These are phyloP conservation scores for Citrus hindsii DNA, from an alignment of 345 rosid genomes.

Conservation along the genomic window DNA sequence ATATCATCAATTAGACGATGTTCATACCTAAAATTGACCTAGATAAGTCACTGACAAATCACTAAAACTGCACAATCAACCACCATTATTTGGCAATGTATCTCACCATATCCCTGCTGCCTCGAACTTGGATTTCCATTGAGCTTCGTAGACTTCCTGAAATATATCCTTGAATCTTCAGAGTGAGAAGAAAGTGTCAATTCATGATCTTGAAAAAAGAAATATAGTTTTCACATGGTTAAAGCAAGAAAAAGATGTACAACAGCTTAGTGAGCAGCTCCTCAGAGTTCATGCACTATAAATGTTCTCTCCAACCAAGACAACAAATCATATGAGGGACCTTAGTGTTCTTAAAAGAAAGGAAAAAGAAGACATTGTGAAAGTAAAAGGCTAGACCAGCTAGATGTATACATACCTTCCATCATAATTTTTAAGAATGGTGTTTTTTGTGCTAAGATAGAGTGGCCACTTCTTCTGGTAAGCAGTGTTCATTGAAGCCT, in stretches of 20 bases:
- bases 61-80: constrained; percentile 12
- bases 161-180: constrained; percentile 95
- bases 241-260: not conserved
- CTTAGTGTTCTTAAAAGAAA: not conserved
- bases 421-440: constrained; percentile 88
- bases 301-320: not conserved
- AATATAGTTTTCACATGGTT: not conserved
- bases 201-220: not conserved
- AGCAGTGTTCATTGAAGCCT: constrained; percentile 85
- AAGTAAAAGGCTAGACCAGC: not conserved
- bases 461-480: constrained; percentile 94
- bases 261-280: not conserved
- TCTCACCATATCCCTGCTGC: constrained; percentile 84
- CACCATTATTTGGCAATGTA: constrained; percentile 3
- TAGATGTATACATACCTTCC: constrained; percentile 66
- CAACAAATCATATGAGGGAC: not conserved
- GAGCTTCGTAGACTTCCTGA: constrained; percentile 73
- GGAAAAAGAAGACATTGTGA: not conserved
- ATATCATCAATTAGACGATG: constrained; percentile 97
- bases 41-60: constrained; percentile 9
- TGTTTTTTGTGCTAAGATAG: constrained; percentile 93
- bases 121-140: constrained; percentile 86
- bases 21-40: constrained; percentile 61
- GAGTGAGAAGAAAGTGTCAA: not conserved
- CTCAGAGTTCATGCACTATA: not conserved